Evolutionary conservation across 257 asterid species (phyloP).

Genomic region (Plantago major): DNA sequence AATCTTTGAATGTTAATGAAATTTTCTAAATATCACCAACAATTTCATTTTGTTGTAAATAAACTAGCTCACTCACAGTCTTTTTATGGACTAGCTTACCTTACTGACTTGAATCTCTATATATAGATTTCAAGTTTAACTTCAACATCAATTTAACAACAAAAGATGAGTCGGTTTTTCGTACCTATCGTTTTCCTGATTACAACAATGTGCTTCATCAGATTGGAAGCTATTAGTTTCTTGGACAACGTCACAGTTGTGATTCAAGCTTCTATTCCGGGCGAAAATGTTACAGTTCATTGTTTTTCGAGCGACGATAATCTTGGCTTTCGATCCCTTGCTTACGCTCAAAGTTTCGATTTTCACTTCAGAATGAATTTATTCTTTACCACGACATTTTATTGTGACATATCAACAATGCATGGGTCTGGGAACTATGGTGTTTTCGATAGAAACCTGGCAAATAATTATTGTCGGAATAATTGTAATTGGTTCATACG

Average conservation of each 20-base stretch:
- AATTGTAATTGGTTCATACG: not conserved
- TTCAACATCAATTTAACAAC: no score
- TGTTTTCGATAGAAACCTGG: not conserved
- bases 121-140: no score
- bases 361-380: not conserved
- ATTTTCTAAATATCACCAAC: no score
- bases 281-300: not conserved
- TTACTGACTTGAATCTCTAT: no score
- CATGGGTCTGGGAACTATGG: slow-evolving; percentile 2
- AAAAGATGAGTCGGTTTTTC: no score
- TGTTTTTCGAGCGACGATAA: not conserved
- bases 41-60: no score
- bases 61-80: no score
- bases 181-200: no score
- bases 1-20: no score
- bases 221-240: no score
- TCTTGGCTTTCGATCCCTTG: not conserved
- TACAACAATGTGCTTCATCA: no score
- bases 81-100: no score
- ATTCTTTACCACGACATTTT: not conserved
- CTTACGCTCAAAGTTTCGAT: not conserved
- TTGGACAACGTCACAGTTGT: not conserved
- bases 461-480: not conserved
- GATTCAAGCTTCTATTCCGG: not conserved
- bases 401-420: not conserved